Base-by-base conservation (phyloP, 2,329 filamentous ascomycete species). In the Phaeosphaeriaceae sp. region DNA sequence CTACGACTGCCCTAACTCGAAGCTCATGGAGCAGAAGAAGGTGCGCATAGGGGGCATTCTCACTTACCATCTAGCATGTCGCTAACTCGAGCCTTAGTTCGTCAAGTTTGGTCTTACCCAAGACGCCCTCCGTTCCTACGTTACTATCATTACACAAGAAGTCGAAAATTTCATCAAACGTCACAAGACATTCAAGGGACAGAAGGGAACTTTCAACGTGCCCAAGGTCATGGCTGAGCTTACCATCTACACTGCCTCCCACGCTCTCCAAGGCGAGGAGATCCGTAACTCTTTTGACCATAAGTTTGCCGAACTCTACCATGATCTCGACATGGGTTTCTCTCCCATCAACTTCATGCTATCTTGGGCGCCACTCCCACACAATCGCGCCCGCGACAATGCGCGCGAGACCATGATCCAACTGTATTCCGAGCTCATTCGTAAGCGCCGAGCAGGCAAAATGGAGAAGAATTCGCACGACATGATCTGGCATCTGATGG, bases 1-100 rank as follows among this genome's bases (percentile, higher is more conserved):
- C 45, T 96, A 95, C 71, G 91, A 95, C 72, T 94, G 90, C 76
- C 90, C 90, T 34, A 95, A 95, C 72, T 81, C 90, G 50, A 95
- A 95, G 77, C 83, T 96, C 68, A 95, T 96, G 91, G 91, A 96
- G 78, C 91, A 96, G 80, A 96, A 96, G 81, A 94, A 93, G 85
- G 89, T 92, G 72, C 55, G 76, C 47, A 38, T 36, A 15, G n/a
- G n/a, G n/a, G n/a, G n/a, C n/a, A n/a, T n/a, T n/a, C n/a, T n/a
- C n/a, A n/a, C n/a, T n/a, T 3, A 18, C n/a, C 20, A 6, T 4
- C 12, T 9, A 17, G 17, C 8, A 35, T 33, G 37, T 18, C 1
- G 34, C 56, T 63, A 30, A 66, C 45, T 15, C 26, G 13, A 7
- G 17, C 2, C 6, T 18, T 63, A 84, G 87, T 91, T 92, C 68